These are phyloP conservation scores for Coemansia sp. DNA, from an alignment of 192 early-diverging fungal species.

Conservation along the genomic window DNA sequence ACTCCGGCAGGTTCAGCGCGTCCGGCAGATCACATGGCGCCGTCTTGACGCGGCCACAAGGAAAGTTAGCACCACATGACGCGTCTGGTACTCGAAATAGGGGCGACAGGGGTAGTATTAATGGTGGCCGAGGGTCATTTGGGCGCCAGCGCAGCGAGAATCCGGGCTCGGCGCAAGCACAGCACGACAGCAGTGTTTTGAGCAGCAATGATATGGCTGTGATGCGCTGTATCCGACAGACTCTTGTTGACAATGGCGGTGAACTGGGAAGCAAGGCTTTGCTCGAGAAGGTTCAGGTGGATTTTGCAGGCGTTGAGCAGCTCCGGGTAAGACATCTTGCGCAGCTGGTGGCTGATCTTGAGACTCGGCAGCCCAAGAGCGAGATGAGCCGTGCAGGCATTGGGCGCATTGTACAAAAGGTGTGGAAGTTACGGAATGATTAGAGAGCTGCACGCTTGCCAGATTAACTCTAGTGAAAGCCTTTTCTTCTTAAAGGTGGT, in stretches of 20 bases:
- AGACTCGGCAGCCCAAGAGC: constrained; percentile 14
- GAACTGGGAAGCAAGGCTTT: constrained; percentile 26
- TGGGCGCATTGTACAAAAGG: constrained; percentile 47
- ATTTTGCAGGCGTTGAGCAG: constrained; percentile 17
- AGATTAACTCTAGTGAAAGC: not conserved
- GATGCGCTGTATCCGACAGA: constrained; percentile 16
- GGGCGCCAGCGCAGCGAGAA: not conserved
- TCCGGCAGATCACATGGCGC: constrained; percentile 16
- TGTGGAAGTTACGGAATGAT: constrained; percentile 29
- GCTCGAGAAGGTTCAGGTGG: constrained; percentile 21
- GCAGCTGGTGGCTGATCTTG: constrained; percentile 27
- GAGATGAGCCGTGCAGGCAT: constrained; percentile 27
- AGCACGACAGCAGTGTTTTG: not conserved
- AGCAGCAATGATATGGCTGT: constrained; percentile 14
- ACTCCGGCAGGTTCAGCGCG: not conserved
- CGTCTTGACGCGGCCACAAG: not conserved
- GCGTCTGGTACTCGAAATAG: not conserved
- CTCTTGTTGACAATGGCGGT: constrained; percentile 27
- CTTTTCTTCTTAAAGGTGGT: not conserved
- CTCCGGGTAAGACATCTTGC: constrained; percentile 32
- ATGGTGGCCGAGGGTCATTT: not conserved
- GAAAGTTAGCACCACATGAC: constrained; percentile 14
- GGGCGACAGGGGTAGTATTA: not conserved
- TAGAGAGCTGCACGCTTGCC: not conserved
- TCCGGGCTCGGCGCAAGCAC: not conserved